These are phyloP conservation scores for Candida sojae DNA, from an alignment of 1,139 yeast genomes.

Conservation along the genomic window DNA sequence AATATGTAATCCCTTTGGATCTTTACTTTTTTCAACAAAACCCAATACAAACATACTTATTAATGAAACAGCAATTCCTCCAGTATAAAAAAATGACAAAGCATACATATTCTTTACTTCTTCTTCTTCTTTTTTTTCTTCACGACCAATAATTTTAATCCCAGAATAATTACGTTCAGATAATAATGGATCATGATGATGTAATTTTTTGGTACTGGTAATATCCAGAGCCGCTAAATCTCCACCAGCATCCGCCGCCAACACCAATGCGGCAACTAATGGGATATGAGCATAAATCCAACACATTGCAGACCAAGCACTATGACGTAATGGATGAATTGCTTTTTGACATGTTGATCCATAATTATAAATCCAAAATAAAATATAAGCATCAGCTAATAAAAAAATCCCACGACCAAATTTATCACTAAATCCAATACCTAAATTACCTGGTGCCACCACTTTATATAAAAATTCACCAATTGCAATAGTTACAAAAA, in stretches of 20 bases:
- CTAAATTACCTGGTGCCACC: constrained; percentile 54
- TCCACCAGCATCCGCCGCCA: constrained; percentile 67
- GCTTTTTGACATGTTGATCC: constrained; percentile 54
- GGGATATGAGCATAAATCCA: constrained; percentile 59
- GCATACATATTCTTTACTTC: constrained; percentile 34
- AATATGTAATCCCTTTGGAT: constrained; percentile 29
- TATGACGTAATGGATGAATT: constrained; percentile 56
- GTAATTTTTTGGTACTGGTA: constrained; percentile 8
- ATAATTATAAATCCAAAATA: constrained; percentile 57
- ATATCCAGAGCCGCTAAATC: constrained; percentile 37
- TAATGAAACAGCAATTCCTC: constrained; percentile 48
- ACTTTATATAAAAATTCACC: constrained; percentile 64
- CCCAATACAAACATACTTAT: constrained; percentile 38
- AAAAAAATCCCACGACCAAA: constrained; percentile 52
- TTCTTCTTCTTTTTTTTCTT: constrained; percentile 15
- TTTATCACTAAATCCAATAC: constrained; percentile 45
- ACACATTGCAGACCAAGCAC: constrained; percentile 44
- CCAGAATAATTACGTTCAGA: constrained; percentile 2
- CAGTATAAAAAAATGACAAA: constrained; percentile 49
- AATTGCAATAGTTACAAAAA: constrained; percentile 63
- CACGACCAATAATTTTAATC: constrained; percentile 6
- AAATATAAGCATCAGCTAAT: constrained; percentile 50
- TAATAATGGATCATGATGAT: constrained; percentile 2
- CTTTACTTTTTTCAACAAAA: constrained; percentile 38
- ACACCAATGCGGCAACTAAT: constrained; percentile 49